Evolutionary conservation across 805 yeast genomes (phyloP).

Genomic region (Pichia deserticola): DNA sequence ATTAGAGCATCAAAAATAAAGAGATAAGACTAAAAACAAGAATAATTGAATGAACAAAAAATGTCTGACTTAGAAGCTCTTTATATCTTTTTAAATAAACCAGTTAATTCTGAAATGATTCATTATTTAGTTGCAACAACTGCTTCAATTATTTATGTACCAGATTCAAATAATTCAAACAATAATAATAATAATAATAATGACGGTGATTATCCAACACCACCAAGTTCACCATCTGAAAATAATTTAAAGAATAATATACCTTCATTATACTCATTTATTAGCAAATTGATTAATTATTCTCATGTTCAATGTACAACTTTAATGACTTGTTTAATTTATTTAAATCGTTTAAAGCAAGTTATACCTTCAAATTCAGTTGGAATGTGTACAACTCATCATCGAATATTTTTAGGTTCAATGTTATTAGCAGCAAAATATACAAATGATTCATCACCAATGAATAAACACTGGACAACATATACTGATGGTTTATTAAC

Average conservation of each 20-base stretch:
- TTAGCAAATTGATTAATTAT: conserved; percentile 60
- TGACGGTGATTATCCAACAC: conserved; percentile 25
- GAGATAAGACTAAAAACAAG: no score
- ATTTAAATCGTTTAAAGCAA: conserved; percentile 67
- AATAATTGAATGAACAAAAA: not conserved
- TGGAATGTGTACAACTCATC: conserved; percentile 91
- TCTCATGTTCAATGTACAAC: conserved; percentile 95
- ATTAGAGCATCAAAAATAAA: no score
- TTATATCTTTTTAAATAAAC: conserved; percentile 44
- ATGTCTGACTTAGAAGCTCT: conserved; percentile 45
- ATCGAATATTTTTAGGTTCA: conserved; percentile 84
- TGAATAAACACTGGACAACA: conserved; percentile 92
- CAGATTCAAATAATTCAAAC: conserved; percentile 29
- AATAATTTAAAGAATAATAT: conserved; percentile 14
- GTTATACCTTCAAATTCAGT: conserved; percentile 80
- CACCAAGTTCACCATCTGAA: conserved; percentile 33
- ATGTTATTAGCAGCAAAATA: conserved; percentile 87
- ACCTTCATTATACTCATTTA: conserved; percentile 55
- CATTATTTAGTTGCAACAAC: conserved; percentile 52
- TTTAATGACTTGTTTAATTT: conserved; percentile 85
- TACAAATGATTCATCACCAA: conserved; percentile 88
- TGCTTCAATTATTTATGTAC: conserved; percentile 41
- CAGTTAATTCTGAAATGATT: conserved; percentile 53
- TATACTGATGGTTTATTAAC: conserved; percentile 83
- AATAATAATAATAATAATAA: conserved; percentile 4